Percentiles rank a stretch among this genome's conserved stretches.
These are phyloP conservation scores for Fusarium sp. DNA, from an alignment of 2,329 filamentous ascomycete genomes.

Conservation along the genomic window DNA sequence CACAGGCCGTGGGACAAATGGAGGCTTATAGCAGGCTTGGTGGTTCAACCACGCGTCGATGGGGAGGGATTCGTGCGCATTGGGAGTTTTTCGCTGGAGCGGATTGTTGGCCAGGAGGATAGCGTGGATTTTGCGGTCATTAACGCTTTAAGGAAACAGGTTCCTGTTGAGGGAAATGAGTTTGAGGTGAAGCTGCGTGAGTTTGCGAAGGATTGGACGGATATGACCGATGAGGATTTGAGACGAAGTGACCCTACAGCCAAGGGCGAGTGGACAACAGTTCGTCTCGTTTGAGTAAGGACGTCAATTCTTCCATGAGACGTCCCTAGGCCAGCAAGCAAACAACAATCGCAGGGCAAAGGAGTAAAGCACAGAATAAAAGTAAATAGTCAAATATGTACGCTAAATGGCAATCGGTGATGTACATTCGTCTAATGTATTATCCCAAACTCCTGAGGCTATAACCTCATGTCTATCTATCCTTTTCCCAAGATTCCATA, in stretches of 20 bases:
- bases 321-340: not conserved
- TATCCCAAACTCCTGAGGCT: constrained; percentile 31
- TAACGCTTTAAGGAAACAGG: not conserved
- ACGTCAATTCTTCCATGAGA: no score
- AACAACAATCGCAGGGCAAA: no score
- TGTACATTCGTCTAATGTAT: constrained; percentile 1
- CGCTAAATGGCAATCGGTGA: constrained; percentile 11
- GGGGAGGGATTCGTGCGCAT: no score
- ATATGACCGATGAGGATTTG: no score
- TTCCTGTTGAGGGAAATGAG: not conserved
- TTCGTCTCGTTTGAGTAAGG: not conserved
- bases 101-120: no score
- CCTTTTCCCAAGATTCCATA: constrained; percentile 5
- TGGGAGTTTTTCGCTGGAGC: no score
- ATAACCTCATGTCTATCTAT: constrained; percentile 13
- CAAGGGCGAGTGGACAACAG: no score
- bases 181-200: not conserved
- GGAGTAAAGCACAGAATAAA: not conserved
- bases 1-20: no score
- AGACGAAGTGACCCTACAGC: no score
- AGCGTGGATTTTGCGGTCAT: no score
- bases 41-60: no score
- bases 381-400: constrained; percentile 15
- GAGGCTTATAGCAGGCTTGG: no score
- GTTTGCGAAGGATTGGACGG: not conserved